Percentiles rank a stretch among this genome's conserved stretches.
Conservation (phyloP, 2,329 filamentous ascomycete genomes). For the Stemphylium vesicarium region DNA sequence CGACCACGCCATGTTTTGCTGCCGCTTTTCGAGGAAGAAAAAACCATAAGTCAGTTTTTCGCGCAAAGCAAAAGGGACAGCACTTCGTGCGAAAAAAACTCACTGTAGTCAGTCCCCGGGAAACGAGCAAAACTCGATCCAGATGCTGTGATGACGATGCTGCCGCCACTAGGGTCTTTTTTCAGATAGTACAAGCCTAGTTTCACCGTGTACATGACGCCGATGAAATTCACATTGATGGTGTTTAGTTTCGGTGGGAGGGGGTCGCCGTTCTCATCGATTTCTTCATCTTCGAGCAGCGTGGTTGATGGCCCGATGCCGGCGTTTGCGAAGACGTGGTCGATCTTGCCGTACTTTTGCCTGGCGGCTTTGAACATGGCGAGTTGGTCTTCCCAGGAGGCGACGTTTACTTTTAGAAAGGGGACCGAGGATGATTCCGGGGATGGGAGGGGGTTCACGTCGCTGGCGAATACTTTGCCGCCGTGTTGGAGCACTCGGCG, state of each 20-base stretch:
- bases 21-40: too few species aligned
- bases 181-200: slow-evolving; percentile 37
- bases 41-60: slow-evolving; percentile 5
- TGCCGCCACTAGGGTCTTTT: slow-evolving; percentile 34
- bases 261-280: slow-evolving; percentile 39
- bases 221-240: slow-evolving; percentile 38
- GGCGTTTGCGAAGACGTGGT: slow-evolving; percentile 54
- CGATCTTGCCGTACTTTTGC: slow-evolving; percentile 50
- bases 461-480: slow-evolving; percentile 62
- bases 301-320: slow-evolving; percentile 28
- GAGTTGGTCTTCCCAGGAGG: slow-evolving; percentile 59
- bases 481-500: slow-evolving; percentile 59
- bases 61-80: background rate
- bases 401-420: slow-evolving; percentile 40
- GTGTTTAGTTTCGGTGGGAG: slow-evolving; percentile 34
- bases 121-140: slow-evolving; percentile 37
- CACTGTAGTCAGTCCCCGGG: slow-evolving; percentile 40
- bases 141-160: slow-evolving; percentile 42
- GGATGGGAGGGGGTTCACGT: slow-evolving; percentile 55
- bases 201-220: slow-evolving; percentile 40
- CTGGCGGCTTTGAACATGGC: slow-evolving; percentile 59
- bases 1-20: slow-evolving; percentile 42
- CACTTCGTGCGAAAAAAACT: background rate
- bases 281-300: slow-evolving; percentile 37
- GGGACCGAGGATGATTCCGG: slow-evolving; percentile 29